Base-by-base conservation (phyloP, 1,284 basidiomycete species). In the Pseudozyma flocculosa region DNA sequence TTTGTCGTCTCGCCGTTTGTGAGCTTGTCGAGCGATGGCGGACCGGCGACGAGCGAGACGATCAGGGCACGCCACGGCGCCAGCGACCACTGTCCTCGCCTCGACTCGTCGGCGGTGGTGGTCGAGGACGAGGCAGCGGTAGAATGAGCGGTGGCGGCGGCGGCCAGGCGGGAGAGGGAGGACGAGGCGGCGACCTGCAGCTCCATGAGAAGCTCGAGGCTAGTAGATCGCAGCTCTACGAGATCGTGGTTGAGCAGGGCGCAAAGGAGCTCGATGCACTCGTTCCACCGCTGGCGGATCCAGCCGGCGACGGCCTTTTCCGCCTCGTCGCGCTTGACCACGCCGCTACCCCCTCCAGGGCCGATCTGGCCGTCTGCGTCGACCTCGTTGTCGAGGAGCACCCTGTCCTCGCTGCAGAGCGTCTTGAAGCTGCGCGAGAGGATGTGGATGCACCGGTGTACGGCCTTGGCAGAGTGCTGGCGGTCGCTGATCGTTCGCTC, bases 261-360 rank as follows among this genome's bases (percentile, higher is more conserved):
- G 37, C 65, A 70, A n/a, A 72, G 54, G 13, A 70, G 43, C 29
- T 66, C 48, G 10, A 76, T 48, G 2, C 56, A 50, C 18, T 70
- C 59, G 45, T 76, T 75, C 68, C 68, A 76, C 30, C 70, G 61
- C 48, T 67, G 50, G 48, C 54, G 51, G 43, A 76, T 54, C 74
- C 74, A 76, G 15, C 59, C 51, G 18, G 54, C 43, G 18, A 76
- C 72, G 36, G 52, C 49, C 21, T 40, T 44, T 19, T 57, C 42
- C 2, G 70, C 61, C 40, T 68, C 63, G 30, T 30, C 48, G 4
- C 43, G 44, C 14, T 61, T 53, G 55, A 65, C 2, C 57, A 48
- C 1, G 15, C 17, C 37, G 17, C 19, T 38, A 38, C 37, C 37
- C 7, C 19, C 37, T 38, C 37, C 37, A 5, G 17, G 17, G 4